A percentile compares a stretch with the other conserved stretches of the same genome.
These are phyloP conservation scores for Pyrus betulifolia DNA, from an alignment of 306 rosid species.

Conservation along the genomic window DNA sequence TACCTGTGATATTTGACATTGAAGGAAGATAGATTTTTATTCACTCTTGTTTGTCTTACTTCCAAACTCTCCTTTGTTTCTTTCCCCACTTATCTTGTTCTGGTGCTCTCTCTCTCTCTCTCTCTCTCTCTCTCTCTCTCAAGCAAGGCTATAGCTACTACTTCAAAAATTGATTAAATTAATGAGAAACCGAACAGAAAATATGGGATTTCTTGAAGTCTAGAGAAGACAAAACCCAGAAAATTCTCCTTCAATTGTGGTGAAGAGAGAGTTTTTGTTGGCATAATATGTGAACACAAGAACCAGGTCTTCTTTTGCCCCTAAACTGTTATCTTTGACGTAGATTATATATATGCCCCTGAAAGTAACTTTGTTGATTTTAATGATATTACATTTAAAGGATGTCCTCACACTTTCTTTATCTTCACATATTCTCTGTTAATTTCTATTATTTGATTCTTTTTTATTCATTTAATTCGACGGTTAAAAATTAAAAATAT, in stretches of 20 bases:
- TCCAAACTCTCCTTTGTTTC: slow-evolving; percentile 3
- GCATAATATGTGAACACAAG: slow-evolving; percentile 46
- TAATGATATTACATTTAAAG: slow-evolving; percentile 4
- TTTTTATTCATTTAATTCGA: no score
- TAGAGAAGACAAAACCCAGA: slow-evolving; percentile 75
- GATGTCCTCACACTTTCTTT: no score
- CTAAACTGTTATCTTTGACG: slow-evolving; percentile 10
- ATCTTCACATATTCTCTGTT: no score
- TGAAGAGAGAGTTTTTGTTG: slow-evolving; percentile 37
- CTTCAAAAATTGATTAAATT: background rate
- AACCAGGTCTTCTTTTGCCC: slow-evolving; percentile 33
- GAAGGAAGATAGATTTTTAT: slow-evolving; percentile 15
- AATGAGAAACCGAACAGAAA: slow-evolving; percentile 23
- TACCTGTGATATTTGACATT: slow-evolving; percentile 79
- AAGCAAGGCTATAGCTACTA: background rate
- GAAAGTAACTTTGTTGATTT: background rate
- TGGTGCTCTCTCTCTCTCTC: background rate
- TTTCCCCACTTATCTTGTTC: slow-evolving; percentile 10
- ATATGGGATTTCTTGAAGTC: slow-evolving; percentile 44
- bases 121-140: slow-evolving; percentile 3
- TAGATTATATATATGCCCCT: slow-evolving; percentile 35
- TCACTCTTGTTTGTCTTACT: slow-evolving; percentile 9
- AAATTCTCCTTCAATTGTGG: slow-evolving; percentile 74
- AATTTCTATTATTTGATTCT: no score
- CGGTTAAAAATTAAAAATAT: fast-evolving